phyloP scores from a whole-genome alignment of 2,329 filamentous ascomycete genomes.

The Samsoniella hepiali region DNA sequence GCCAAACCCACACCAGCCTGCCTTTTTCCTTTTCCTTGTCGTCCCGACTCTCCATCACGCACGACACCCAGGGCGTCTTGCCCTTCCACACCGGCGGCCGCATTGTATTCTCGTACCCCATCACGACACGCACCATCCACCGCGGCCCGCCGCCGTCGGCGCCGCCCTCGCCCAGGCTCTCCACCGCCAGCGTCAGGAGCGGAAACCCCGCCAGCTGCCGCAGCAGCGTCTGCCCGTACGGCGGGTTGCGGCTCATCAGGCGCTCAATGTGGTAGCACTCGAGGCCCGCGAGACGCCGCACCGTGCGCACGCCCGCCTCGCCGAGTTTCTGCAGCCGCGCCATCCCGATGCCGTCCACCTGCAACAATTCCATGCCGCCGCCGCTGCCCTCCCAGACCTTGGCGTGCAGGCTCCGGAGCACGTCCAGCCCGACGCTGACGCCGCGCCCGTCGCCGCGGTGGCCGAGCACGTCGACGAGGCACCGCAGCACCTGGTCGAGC shows the following conservation, averaged over 20 bases:
- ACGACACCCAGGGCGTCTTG: constrained; percentile 65
- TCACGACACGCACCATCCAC: constrained; percentile 56
- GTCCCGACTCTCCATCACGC: constrained; percentile 57
- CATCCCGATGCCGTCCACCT: constrained; percentile 74
- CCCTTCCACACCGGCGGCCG: constrained; percentile 58
- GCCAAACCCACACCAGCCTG: constrained; percentile 64
- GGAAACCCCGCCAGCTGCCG: constrained; percentile 69
- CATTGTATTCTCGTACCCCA: constrained; percentile 67
- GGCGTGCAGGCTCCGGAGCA: constrained; percentile 73
- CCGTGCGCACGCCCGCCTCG: constrained; percentile 64
- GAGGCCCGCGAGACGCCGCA: constrained; percentile 65
- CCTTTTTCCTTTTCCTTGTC: constrained; percentile 20
- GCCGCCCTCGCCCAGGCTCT: constrained; percentile 14
- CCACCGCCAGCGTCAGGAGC: constrained; percentile 38
- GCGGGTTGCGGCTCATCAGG: constrained; percentile 73
- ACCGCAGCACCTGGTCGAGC: constrained; percentile 36
- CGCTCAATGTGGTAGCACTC: constrained; percentile 74
- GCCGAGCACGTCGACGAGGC: constrained; percentile 38
- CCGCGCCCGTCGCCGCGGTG: constrained; percentile 58
- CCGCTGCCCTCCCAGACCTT: constrained; percentile 78
- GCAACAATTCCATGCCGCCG: constrained; percentile 74
- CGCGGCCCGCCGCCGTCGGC: neutral
- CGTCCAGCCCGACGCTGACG: constrained; percentile 67
- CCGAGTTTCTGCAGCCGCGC: constrained; percentile 73
- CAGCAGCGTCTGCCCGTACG: constrained; percentile 71